Conservation (phyloP, 1,284 basidiomycete genomes). For the Papiliotrema fonsecae region DNA sequence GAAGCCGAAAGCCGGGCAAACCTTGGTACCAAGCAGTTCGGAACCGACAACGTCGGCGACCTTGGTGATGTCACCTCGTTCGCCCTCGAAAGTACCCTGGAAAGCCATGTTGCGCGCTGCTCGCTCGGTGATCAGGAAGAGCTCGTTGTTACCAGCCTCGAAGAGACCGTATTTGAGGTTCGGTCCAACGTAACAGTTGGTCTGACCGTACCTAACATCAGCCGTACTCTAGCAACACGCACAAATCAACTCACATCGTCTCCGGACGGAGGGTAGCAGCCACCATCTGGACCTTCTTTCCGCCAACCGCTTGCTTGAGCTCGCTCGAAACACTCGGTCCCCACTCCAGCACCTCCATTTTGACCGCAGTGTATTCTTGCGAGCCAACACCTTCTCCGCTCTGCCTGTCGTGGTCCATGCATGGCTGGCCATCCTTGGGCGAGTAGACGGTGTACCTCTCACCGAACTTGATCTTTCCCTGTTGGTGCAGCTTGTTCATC, state of each 20-base stretch:
- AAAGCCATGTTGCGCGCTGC: slow-evolving; percentile 97
- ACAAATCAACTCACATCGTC: slow-evolving; percentile 69
- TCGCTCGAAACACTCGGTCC: slow-evolving; percentile 56
- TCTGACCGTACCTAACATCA: slow-evolving; percentile 80
- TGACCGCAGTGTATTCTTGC: slow-evolving; percentile 93
- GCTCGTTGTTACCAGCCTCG: slow-evolving; percentile 74
- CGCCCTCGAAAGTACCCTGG: slow-evolving; percentile 71
- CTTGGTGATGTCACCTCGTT: slow-evolving; percentile 66
- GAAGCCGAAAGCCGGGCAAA: slow-evolving; percentile 80
- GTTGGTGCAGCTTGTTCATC: slow-evolving; percentile 81
- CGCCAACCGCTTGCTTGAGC: slow-evolving; percentile 61
- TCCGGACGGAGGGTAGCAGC: slow-evolving; percentile 95
- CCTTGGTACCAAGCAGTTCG: slow-evolving; percentile 80
- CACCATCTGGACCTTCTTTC: slow-evolving; percentile 82
- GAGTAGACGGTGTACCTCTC: slow-evolving; percentile 99
- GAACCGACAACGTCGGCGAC: slow-evolving; percentile 72
- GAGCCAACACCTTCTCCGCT: slow-evolving; percentile 94
- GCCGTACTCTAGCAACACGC: slow-evolving; percentile 4
- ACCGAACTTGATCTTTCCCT: slow-evolving; percentile 94
- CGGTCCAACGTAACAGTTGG: slow-evolving; percentile 94
- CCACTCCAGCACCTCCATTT: slow-evolving; percentile 90
- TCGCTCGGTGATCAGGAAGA: slow-evolving; percentile 84
- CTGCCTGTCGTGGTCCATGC: slow-evolving; percentile 98
- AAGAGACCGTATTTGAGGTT: slow-evolving; percentile 89
- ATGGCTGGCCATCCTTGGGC: slow-evolving; percentile 98